Conservation (phyloP, 805 yeast genomes). For the Lachancea nothofagi region DNA sequence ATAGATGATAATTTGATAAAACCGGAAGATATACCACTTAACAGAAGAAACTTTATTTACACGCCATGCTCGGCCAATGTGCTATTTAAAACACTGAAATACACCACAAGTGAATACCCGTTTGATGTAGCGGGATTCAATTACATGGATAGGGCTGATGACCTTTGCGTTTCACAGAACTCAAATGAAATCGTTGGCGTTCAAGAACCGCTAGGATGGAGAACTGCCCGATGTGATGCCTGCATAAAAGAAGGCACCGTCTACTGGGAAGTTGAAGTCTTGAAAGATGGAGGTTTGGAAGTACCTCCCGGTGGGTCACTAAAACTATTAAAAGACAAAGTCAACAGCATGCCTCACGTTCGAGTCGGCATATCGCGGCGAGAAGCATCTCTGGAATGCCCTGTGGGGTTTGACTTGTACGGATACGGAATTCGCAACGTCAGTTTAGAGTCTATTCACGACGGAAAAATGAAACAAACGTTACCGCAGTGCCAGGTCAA, state of each 20-base stretch:
- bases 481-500: conserved; percentile 45
- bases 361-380: conserved; percentile 78
- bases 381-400: conserved; percentile 88
- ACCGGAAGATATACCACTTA: conserved; percentile 74
- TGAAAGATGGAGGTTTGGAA: conserved; percentile 30
- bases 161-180: conserved; percentile 39
- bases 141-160: conserved; percentile 56
- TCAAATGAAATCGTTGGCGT: conserved; percentile 36
- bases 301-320: conserved; percentile 29
- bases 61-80: conserved; percentile 72
- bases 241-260: conserved; percentile 73
- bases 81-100: conserved; percentile 48
- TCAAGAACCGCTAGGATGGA: conserved; percentile 69
- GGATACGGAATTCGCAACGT: conserved; percentile 87
- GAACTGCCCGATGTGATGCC: conserved; percentile 68
- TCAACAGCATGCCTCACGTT: conserved; percentile 48
- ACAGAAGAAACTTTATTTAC: conserved; percentile 76
- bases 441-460: conserved; percentile 67
- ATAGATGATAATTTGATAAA: conserved; percentile 15
- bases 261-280: conserved; percentile 71
- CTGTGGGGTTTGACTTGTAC: conserved; percentile 92
- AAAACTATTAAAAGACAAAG: conserved; percentile 20
- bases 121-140: conserved; percentile 39
- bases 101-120: conserved; percentile 66
- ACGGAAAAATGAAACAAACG: conserved; percentile 36